Percentiles rank a stretch among this genome's conserved stretches.
Conservation (phyloP, 495 filamentous ascomycete genomes). For the Penicillium cataractarum region DNA sequence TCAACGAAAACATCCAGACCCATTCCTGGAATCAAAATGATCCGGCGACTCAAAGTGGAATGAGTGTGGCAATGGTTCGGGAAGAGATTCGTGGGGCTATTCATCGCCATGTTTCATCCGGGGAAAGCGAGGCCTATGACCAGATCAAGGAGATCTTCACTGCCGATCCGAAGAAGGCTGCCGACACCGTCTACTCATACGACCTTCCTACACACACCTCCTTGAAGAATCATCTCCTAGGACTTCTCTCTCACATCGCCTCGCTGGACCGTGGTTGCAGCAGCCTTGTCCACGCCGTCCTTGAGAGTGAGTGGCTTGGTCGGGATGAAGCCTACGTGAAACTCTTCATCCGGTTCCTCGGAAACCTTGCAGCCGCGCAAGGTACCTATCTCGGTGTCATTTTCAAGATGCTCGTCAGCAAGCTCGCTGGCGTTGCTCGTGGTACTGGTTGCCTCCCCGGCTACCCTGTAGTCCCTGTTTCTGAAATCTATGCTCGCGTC, state of each 20-base stretch:
- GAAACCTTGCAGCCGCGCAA: conserved; percentile 79
- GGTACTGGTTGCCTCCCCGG: conserved; percentile 62
- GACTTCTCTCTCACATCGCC: conserved; percentile 73
- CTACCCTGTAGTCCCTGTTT: conserved; percentile 58
- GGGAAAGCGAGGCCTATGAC: conserved; percentile 74
- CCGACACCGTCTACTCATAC: conserved; percentile 43
- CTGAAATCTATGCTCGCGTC: conserved; percentile 65
- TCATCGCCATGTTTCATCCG: conserved; percentile 60
- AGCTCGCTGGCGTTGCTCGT: conserved; percentile 61
- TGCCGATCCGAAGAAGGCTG: conserved; percentile 46
- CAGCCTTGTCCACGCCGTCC: conserved; percentile 70
- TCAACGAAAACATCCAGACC: conserved; percentile 72
- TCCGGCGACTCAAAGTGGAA: conserved; percentile 45
- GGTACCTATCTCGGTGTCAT: conserved; percentile 64
- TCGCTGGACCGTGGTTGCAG: conserved; percentile 72
- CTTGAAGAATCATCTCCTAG: conserved; percentile 74
- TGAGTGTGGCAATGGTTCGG: conserved; percentile 62
- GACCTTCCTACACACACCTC: conserved; percentile 53
- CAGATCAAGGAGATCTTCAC: conserved; percentile 70
- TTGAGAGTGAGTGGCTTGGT: conserved; percentile 82
- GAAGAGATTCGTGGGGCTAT: conserved; percentile 76
- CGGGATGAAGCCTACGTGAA: conserved; percentile 79
- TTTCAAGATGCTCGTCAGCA: conserved; percentile 77
- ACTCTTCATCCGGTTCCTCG: conserved; percentile 78
- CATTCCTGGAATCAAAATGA: conserved; percentile 29